phyloP scores from a whole-genome alignment of 2,329 filamentous ascomycete species.

The Nemania bipapillata region DNA sequence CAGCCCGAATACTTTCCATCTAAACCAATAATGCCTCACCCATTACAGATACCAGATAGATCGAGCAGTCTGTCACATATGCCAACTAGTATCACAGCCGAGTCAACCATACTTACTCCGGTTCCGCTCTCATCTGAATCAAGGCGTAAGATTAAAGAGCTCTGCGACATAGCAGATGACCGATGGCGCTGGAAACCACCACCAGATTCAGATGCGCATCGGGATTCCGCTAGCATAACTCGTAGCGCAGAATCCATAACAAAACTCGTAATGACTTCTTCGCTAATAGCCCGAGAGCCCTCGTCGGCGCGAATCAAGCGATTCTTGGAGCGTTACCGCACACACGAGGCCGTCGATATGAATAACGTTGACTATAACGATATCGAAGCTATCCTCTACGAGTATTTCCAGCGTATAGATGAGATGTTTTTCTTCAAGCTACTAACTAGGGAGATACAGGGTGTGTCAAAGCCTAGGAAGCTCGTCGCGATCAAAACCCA shows the following conservation, averaged over 20 bases:
- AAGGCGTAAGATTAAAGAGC: not conserved
- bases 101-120: not conserved
- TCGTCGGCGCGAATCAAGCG: not conserved
- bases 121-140: not conserved
- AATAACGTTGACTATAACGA: not conserved
- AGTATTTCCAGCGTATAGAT: not conserved
- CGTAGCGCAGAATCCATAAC: not conserved
- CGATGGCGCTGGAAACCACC: not conserved
- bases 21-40: not conserved
- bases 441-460: not conserved
- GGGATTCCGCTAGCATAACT: not conserved
- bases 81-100: not conserved
- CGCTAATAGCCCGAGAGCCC: not conserved
- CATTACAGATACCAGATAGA: not conserved
- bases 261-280: not conserved
- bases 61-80: not conserved
- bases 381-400: not conserved
- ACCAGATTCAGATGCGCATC: not conserved
- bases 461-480: not conserved
- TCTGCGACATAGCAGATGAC: not conserved
- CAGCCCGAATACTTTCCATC: not conserved
- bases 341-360: not conserved
- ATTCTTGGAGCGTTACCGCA: not conserved
- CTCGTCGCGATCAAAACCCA: not conserved
- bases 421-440: conserved; percentile 11